Conservation (phyloP, 176 grass and related monocot genomes). For the Carex parvula region DNA sequence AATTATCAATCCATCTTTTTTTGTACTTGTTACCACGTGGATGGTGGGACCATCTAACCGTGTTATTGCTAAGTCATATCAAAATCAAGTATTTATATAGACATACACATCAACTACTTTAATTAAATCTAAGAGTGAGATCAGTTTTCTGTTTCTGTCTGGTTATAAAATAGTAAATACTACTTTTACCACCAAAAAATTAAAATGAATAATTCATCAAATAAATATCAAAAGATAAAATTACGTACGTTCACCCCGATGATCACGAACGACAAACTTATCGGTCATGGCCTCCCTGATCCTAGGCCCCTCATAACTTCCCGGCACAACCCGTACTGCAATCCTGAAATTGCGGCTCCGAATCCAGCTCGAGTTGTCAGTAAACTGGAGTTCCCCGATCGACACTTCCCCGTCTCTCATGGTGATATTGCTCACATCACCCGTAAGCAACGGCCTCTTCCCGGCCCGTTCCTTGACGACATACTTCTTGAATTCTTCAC, state of each 20-base stretch:
- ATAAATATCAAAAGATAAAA: background rate
- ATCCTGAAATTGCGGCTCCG: slow-evolving; percentile 74
- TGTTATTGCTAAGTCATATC: background rate
- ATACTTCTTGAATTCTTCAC: slow-evolving; percentile 39
- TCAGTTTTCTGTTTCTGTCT: background rate
- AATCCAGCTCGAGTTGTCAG: slow-evolving; percentile 86
- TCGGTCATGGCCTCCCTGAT: slow-evolving; percentile 71
- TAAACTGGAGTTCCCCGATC: slow-evolving; percentile 70
- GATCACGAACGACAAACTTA: slow-evolving; percentile 65
- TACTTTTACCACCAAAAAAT: background rate
- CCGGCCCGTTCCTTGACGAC: slow-evolving; percentile 59
- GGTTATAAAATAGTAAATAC: background rate
- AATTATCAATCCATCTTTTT: background rate
- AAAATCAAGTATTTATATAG: background rate
- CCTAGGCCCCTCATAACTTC: slow-evolving; percentile 31
- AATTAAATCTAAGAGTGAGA: background rate
- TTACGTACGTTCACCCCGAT: slow-evolving; percentile 69
- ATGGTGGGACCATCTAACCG: slow-evolving; percentile 16
- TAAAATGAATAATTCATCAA: background rate
- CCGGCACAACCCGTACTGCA: slow-evolving; percentile 41
- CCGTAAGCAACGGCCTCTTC: slow-evolving; percentile 74
- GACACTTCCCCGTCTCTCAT: slow-evolving; percentile 39
- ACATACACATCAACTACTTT: background rate
- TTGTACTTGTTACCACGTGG: background rate
- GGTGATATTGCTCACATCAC: slow-evolving; percentile 50